These are phyloP conservation scores for Xylariales sp. DNA, from an alignment of 2,329 filamentous ascomycete species.

Conservation along the genomic window DNA sequence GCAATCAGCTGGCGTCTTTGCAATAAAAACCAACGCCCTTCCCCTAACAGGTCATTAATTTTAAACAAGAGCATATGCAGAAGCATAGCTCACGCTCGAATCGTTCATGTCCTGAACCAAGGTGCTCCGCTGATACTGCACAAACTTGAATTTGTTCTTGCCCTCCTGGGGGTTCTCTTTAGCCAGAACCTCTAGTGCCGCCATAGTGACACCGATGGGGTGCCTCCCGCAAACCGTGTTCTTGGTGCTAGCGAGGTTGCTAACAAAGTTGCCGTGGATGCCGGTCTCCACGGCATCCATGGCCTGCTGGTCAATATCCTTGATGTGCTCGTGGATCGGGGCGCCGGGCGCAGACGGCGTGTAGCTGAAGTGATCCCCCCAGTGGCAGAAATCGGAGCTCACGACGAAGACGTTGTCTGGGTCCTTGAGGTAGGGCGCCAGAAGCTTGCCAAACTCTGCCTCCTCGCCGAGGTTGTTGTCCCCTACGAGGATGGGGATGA, in stretches of 20 bases:
- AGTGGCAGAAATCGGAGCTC: conserved; percentile 96
- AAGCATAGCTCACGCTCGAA: conserved; percentile 92
- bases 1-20: too few relatives aligned
- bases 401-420: conserved; percentile 77
- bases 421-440: conserved; percentile 75
- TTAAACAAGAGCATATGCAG: conserved; percentile 77
- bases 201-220: conserved; percentile 91
- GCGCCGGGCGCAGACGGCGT: conserved; percentile 61
- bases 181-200: conserved; percentile 67
- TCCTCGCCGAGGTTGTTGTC: conserved; percentile 65
- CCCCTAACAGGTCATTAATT: background rate
- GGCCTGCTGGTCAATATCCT: conserved; percentile 70
- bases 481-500: conserved; percentile 85
- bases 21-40: background rate
- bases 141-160: conserved; percentile 65
- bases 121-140: conserved; percentile 83
- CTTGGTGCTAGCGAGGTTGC: conserved; percentile 64
- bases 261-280: conserved; percentile 63
- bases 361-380: conserved; percentile 82
- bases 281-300: conserved; percentile 84
- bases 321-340: conserved; percentile 81
- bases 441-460: conserved; percentile 60
- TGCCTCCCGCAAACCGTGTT: conserved; percentile 96
- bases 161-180: conserved; percentile 28
- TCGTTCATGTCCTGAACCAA: conserved; percentile 64